Base-by-base conservation (phyloP, 805 yeast genomes). In the Wickerhamiella kurtzmanii region DNA sequence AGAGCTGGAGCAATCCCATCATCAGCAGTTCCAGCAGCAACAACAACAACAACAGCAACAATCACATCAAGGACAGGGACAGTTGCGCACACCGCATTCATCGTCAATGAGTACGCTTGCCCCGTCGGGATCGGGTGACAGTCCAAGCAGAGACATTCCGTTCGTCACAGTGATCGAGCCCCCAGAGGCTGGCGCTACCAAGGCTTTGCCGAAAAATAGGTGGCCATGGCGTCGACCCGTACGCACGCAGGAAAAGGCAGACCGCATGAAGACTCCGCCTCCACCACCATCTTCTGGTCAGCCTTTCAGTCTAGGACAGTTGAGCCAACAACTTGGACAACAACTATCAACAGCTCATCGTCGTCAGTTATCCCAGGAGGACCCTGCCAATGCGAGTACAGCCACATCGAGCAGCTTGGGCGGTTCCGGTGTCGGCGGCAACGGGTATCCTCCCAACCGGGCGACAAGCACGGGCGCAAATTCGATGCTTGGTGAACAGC, bases 1-100 rank as follows among this genome's bases (percentile, higher is more conserved):
- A 35, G 69, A 63, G 49, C 58, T 68, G 20, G 55, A 59, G 41
- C 48, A 54, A 35, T 66, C 62, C 47, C 56, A 65, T 13, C 54
- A 60, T 35, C 66, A 64, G 41, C 60, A 62, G 57, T 60, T 56
- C 41, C 57, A 55, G 5, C 52, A 56, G 9, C 44, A 50, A 45
- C 21, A 51, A 9, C 52, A 41, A 43, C 41, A 47, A 41, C 48
- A 45, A 11, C 43, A 46, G 17, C 41, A 25, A 6, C 18, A 21
- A 9, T 32, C 3, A 22, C 25, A 16, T 11, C 20, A n/a, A 3
- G 17, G 3, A 3, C 32, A 39, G 25, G 3, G 13, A 8, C 16
- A 4, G 42, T 21, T 16, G 16, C 3, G 13, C 16, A 11, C 44
- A 17, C 22, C 39, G n/a, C 16, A 20, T 21, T 17, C 45, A 18